A percentile compares a stretch with the other conserved stretches of the same genome.
phyloP scores from a whole-genome alignment of 106 monocot species.

The Gastrodia elata region DNA sequence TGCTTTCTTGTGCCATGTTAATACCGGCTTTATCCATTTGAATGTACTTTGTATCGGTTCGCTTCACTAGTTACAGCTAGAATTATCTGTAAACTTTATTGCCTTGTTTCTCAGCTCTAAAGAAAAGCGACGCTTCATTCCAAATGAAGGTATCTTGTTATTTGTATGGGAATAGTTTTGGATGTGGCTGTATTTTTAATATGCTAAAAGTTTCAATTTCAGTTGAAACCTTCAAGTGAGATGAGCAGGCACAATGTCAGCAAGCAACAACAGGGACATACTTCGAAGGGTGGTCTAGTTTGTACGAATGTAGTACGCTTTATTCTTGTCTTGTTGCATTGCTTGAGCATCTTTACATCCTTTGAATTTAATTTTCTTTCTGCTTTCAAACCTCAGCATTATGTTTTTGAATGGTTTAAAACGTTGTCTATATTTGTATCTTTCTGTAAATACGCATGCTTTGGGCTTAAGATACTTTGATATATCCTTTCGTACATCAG shows the following conservation, averaged over 20 bases:
- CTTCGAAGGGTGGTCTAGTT: constrained; percentile 3
- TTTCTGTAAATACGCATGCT: background rate
- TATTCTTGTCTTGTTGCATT: background rate
- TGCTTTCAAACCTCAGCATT: background rate
- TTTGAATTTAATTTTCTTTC: background rate
- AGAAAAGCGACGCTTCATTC: constrained; percentile 1
- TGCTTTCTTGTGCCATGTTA: background rate
- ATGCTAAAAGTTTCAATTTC: background rate
- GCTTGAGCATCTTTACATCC: background rate
- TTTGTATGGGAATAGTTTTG: background rate
- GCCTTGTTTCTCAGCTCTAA: constrained; percentile 2
- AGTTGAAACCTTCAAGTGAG: background rate
- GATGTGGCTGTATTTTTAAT: background rate
- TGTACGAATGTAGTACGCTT: background rate
- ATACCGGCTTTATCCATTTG: background rate
- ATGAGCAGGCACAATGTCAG: background rate
- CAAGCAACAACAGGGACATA: background rate
- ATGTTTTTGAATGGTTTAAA: background rate
- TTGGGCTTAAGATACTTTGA: background rate
- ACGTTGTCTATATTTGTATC: background rate
- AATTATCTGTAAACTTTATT: background rate
- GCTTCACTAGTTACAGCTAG: background rate
- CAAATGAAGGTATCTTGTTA: background rate
- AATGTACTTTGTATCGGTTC: background rate
- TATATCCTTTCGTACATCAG: background rate